Percentiles rank a stretch among this genome's conserved stretches.
Conservation (phyloP, 306 rosid genomes). For the Geum urbanum region DNA sequence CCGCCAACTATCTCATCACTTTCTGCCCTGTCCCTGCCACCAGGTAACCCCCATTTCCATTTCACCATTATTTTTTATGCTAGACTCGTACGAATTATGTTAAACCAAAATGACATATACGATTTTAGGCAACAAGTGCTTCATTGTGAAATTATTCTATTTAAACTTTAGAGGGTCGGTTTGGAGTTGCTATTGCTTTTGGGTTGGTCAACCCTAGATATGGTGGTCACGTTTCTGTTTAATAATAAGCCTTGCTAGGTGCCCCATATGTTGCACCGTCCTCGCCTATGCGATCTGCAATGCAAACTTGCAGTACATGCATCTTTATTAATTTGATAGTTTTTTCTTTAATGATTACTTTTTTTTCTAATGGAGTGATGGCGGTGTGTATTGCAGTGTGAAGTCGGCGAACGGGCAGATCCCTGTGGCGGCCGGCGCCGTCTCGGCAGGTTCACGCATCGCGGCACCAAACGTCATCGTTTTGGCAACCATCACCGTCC, state of each 20-base stretch:
- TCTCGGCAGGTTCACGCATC: constrained; percentile 26
- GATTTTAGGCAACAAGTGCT: neutral
- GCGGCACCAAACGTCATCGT: constrained; percentile 11
- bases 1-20: constrained; percentile 61
- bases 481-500: neutral
- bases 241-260: neutral
- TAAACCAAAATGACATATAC: no score
- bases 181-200: neutral
- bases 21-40: constrained; percentile 53
- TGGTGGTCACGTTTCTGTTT: constrained; percentile 10
- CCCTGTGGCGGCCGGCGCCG: constrained; percentile 33
- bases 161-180: neutral
- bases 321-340: neutral
- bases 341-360: neutral
- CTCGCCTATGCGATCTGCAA: neutral
- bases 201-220: neutral
- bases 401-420: constrained; percentile 53
- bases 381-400: constrained; percentile 43
- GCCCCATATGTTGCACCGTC: neutral
- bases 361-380: neutral
- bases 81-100: no score
- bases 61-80: neutral
- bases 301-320: neutral
- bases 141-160: neutral
- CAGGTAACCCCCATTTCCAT: constrained; percentile 30